These are phyloP conservation scores for Calonectria multiphialidica DNA, from an alignment of 2,329 filamentous ascomycete genomes.

Conservation along the genomic window DNA sequence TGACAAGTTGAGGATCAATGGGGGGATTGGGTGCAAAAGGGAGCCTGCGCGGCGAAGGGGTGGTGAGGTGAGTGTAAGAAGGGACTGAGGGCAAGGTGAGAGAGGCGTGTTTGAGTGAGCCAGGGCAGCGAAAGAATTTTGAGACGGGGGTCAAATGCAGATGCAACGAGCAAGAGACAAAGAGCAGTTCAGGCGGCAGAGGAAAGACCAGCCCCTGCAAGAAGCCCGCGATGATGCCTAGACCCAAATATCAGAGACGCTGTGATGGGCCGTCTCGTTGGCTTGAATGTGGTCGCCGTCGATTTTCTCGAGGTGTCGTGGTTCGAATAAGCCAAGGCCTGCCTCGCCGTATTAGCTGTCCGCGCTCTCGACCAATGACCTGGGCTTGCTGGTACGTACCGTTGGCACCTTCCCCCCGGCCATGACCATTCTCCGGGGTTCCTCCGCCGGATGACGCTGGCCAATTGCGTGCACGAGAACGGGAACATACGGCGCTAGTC, in stretches of 20 bases:
- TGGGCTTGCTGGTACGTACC: slow-evolving; percentile 36
- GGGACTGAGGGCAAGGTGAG: slow-evolving; percentile 37
- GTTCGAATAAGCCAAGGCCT: slow-evolving; percentile 53
- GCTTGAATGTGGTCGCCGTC: slow-evolving; percentile 48
- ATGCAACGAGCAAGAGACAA: slow-evolving; percentile 25
- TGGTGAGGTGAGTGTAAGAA: slow-evolving; percentile 36
- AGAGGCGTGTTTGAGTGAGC: slow-evolving; percentile 46
- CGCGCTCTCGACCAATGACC: slow-evolving; percentile 25
- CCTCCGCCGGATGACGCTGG: slow-evolving; percentile 38
- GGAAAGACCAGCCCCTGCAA: slow-evolving; percentile 20
- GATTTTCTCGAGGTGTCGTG: slow-evolving; percentile 55
- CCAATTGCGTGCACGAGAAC: slow-evolving; percentile 40
- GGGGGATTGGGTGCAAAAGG: slow-evolving; percentile 22
- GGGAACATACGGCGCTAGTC: slow-evolving; percentile 34
- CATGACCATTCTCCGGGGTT: slow-evolving; percentile 46
- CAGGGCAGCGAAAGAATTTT: slow-evolving; percentile 47
- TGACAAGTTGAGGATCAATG: slow-evolving; percentile 24
- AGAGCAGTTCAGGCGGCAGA: slow-evolving; percentile 18
- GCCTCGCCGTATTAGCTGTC: slow-evolving; percentile 28
- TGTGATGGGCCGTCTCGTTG: slow-evolving; percentile 47
- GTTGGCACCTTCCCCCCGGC: slow-evolving; percentile 24
- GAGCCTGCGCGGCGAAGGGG: slow-evolving; percentile 30
- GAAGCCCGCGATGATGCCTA: slow-evolving; percentile 17
- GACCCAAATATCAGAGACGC: slow-evolving; percentile 37
- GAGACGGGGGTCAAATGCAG: slow-evolving; percentile 41